phyloP scores from a whole-genome alignment of 495 filamentous ascomycete species.

The Penicillium pulvis region DNA sequence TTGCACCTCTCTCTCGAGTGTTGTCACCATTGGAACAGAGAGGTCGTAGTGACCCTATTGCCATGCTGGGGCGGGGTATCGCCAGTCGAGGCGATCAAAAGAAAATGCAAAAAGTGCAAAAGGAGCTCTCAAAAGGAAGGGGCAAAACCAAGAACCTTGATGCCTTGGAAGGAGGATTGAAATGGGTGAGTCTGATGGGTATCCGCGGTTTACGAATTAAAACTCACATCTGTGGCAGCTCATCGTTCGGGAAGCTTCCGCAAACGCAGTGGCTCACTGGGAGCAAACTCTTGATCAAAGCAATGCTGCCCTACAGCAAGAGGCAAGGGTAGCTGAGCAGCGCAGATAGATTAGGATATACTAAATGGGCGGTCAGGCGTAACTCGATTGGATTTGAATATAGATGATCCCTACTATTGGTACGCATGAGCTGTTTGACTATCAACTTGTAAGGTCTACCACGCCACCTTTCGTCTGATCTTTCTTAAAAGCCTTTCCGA shows the following conservation, averaged over 20 bases:
- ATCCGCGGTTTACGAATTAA: background rate
- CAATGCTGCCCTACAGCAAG: conserved; percentile 3
- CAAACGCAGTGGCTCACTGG: conserved; percentile 6
- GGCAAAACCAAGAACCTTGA: conserved; percentile 2
- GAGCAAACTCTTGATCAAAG: conserved; percentile 1
- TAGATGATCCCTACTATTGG: no score
- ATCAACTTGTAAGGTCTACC: no score
- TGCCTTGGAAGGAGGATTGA: conserved; percentile 4
- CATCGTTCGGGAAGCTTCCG: conserved; percentile 3
- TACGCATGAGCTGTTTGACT: no score
- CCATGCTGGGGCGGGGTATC: conserved; percentile 3
- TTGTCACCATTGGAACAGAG: conserved; percentile 2
- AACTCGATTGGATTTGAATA: no score
- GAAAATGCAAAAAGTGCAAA: conserved; percentile 4
- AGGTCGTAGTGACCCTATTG: conserved; percentile 6
- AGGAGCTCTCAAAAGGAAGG: conserved; percentile 1
- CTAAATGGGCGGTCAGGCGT: background rate
- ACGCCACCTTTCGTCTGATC: no score
- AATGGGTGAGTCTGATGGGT: conserved; percentile 6
- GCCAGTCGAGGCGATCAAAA: conserved; percentile 5
- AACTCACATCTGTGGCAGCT: conserved; percentile 1
- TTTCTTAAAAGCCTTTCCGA: no score
- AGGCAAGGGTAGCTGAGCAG: background rate
- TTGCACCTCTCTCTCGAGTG: conserved; percentile 7
- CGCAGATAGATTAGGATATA: background rate